Base-by-base conservation (phyloP, 2,329 filamentous ascomycete genomes). In the Celoporthe dispersa region DNA sequence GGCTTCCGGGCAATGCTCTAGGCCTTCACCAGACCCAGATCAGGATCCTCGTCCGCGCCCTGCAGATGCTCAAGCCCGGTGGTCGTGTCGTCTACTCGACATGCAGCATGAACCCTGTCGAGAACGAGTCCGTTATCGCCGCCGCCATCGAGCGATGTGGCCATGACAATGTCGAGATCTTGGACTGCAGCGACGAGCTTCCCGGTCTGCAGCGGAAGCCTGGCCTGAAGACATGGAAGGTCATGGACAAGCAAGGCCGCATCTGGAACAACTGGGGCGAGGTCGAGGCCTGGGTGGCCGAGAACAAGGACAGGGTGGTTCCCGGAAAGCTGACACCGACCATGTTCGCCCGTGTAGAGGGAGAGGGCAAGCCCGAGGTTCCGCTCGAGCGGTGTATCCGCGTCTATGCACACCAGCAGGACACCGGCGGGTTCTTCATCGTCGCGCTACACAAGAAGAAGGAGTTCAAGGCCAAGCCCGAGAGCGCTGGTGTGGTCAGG, bases 361-460 rank as follows among this genome's bases (percentile, higher is more conserved):
- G 81, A 22, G 81, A 82, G 53, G 82, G 84, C 37, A 88, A 86
- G 68, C 84, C 87, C 80, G 77, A 87, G 81, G 85, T 98, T 33
- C 94, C 94, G 22, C 86, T 98, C 25, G 93, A 98, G 76, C 89
- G 92, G 71, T 98, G 95, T 81, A 94, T 98, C 87, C 89, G 96
- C 72, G 90, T 99, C 8, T 99, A 98, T 79, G 93, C 94, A 44
- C 96, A 99, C 80, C 87, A 94, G 78, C 96, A 99, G 81, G 94
- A 99, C 76, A 99, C 96, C 3, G 96, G 96, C 68, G 95, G 92
- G 31, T 99, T 99, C 86, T 99, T 99, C 83, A 98, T 99, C 78
- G 92, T 94, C 0, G 94, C 98, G 0, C 83, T 99, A 25, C 92
- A 98, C 84, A 99, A 99, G 86, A 91, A 91, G 79, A 87, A 89